phyloP scores from a whole-genome alignment of 2,329 filamentous ascomycete genomes.

The Cladosporium sp. region DNA sequence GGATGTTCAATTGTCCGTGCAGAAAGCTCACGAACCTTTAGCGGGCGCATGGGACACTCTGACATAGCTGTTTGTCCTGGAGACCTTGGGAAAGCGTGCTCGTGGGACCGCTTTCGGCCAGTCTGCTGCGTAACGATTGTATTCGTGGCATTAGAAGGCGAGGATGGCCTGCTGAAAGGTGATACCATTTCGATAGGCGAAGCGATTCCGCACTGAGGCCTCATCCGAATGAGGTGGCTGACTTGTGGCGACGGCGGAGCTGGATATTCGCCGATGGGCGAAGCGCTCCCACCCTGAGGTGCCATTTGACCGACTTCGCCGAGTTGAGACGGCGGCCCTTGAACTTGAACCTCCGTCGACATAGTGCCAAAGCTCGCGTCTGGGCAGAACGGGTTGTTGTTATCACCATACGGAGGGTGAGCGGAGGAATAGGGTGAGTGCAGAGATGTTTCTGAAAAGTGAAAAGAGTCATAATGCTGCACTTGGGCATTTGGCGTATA shows the following conservation, averaged over 20 bases:
- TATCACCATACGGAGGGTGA: not conserved
- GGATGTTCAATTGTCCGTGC: not conserved
- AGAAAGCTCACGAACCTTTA: not conserved
- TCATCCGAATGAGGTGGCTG: too few species aligned
- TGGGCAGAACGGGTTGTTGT: not conserved
- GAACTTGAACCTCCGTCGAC: conserved; percentile 9
- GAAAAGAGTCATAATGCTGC: conserved; percentile 29
- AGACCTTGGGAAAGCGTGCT: not conserved
- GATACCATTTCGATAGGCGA: too few species aligned
- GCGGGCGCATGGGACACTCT: not conserved
- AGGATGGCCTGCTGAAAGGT: too few species aligned
- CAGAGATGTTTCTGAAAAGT: conserved; percentile 14
- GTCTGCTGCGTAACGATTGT: too few species aligned
- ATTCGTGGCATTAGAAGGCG: too few species aligned
- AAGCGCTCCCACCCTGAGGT: not conserved
- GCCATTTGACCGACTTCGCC: not conserved
- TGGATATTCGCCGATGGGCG: conserved; percentile 20
- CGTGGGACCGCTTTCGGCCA: too few species aligned
- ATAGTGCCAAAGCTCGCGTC: not conserved
- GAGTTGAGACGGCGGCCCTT: conserved; percentile 20
- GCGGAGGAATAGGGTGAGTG: conserved; percentile 11
- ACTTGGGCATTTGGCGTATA: conserved; percentile 16
- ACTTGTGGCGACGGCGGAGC: conserved; percentile 15
- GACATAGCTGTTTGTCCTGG: not conserved
- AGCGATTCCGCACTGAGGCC: too few species aligned